Percentiles rank a stretch among this genome's conserved stretches.
phyloP scores from a whole-genome alignment of 164 flowering plant species.

The Hamamelis virginiana region DNA sequence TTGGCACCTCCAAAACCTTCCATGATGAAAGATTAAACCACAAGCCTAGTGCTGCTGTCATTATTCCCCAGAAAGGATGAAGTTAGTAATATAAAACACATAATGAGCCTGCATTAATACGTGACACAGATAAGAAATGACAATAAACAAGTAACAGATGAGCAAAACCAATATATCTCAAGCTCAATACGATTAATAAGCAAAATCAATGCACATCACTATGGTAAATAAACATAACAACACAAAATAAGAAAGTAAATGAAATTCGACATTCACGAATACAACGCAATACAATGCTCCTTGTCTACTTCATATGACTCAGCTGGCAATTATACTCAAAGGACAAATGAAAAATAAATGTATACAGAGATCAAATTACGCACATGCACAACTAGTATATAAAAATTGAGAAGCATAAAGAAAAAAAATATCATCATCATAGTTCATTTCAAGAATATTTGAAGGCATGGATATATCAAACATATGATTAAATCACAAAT shows the following conservation, averaged over 20 bases:
- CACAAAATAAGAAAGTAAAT: not conserved
- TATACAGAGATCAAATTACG: no score
- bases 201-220: not conserved
- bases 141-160: not conserved
- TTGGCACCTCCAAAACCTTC: conserved; percentile 37
- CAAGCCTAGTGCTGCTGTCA: not conserved
- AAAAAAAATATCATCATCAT: no score
- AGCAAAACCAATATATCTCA: not conserved
- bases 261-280: not conserved
- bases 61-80: not conserved
- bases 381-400: no score
- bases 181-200: no score
- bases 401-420: no score
- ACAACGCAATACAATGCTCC: not conserved
- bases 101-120: not conserved
- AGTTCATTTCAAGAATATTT: no score
- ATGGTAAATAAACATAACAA: not conserved
- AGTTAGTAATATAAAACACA: not conserved
- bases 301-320: no score
- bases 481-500: no score
- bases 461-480: no score
- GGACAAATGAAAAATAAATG: no score
- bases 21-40: conserved; percentile 17
- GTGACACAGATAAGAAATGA: not conserved
- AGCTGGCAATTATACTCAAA: no score